phyloP scores from a whole-genome alignment of 2,329 filamentous ascomycete genomes.

The Phyllosticta ampelicida region DNA sequence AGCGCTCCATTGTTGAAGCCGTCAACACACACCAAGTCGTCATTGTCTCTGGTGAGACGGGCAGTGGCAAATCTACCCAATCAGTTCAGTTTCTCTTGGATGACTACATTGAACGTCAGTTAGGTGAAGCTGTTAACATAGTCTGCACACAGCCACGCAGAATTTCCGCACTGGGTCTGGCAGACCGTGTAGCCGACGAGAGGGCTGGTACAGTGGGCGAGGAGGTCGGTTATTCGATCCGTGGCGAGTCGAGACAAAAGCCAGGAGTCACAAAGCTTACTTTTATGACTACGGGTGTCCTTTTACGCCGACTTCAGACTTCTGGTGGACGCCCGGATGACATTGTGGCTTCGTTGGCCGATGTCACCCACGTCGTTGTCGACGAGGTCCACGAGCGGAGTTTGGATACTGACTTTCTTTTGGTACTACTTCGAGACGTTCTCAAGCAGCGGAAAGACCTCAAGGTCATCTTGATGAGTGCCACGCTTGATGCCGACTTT shows the following conservation, averaged over 20 bases:
- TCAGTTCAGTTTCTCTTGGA: slow-evolving; percentile 94
- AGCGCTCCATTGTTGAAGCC: slow-evolving; percentile 62
- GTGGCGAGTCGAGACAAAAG: slow-evolving; percentile 73
- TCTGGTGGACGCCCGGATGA: slow-evolving; percentile 72
- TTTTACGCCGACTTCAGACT: slow-evolving; percentile 82
- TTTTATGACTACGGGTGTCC: slow-evolving; percentile 90
- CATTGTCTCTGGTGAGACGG: slow-evolving; percentile 94
- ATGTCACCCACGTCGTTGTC: slow-evolving; percentile 89
- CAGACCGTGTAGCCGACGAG: slow-evolving; percentile 89
- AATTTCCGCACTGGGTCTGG: slow-evolving; percentile 87
- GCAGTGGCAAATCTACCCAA: slow-evolving; percentile 93
- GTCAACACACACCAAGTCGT: slow-evolving; percentile 75
- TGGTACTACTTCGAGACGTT: slow-evolving; percentile 79
- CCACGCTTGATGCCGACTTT: slow-evolving; percentile 77
- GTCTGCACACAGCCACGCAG: slow-evolving; percentile 91
- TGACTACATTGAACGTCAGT: slow-evolving; percentile 65
- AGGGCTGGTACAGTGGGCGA: slow-evolving; percentile 70
- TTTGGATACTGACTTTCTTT: slow-evolving; percentile 85
- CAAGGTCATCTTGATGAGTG: slow-evolving; percentile 91
- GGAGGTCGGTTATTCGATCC: slow-evolving; percentile 85
- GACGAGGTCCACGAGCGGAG: slow-evolving; percentile 96
- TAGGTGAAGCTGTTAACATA: slow-evolving; percentile 75
- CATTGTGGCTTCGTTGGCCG: slow-evolving; percentile 68
- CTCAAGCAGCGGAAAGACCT: slow-evolving; percentile 63
- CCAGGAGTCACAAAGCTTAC: slow-evolving; percentile 71